Evolutionary conservation across 2,329 filamentous ascomycete species (phyloP).

Genomic region (Fusarium chlamydosporum): DNA sequence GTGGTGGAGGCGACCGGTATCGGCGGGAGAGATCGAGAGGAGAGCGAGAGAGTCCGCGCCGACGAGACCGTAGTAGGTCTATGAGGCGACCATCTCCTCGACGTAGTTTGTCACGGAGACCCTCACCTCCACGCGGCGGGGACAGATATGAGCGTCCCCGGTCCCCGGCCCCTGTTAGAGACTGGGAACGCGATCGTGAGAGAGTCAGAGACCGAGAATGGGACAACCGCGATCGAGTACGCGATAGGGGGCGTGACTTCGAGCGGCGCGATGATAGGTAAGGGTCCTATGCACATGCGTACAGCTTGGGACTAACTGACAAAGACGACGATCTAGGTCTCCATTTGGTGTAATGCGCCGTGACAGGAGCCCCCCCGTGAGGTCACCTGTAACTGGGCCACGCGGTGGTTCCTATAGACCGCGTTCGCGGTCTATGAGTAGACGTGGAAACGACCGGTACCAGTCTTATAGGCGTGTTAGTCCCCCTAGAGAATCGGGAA

Average conservation of each 20-base stretch:
- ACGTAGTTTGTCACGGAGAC: slow-evolving; percentile 57
- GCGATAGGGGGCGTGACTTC: slow-evolving; percentile 55
- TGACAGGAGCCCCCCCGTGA: slow-evolving; percentile 53
- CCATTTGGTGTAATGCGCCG: slow-evolving; percentile 60
- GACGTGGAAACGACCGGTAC: slow-evolving; percentile 62
- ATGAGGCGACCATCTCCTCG: slow-evolving; percentile 57
- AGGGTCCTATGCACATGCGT: slow-evolving; percentile 20
- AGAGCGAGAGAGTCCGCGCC: slow-evolving; percentile 57
- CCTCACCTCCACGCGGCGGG: slow-evolving; percentile 55
- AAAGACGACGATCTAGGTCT: slow-evolving; percentile 68
- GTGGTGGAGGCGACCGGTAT: slow-evolving; percentile 58
- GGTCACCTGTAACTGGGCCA: slow-evolving; percentile 50
- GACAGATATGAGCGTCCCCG: slow-evolving; percentile 58
- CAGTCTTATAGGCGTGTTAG: slow-evolving; percentile 63
- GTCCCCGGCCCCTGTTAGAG: slow-evolving; percentile 57
- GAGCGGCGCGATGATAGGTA: slow-evolving; percentile 62
- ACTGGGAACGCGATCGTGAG: slow-evolving; percentile 55
- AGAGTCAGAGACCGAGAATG: slow-evolving; percentile 52
- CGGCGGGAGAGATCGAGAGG: slow-evolving; percentile 60
- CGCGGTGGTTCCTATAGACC: slow-evolving; percentile 64
- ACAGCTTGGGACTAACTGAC: slow-evolving; percentile 37
- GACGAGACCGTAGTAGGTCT: slow-evolving; percentile 57
- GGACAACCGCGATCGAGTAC: slow-evolving; percentile 50
- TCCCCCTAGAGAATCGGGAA: slow-evolving; percentile 64
- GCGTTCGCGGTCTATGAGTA: slow-evolving; percentile 66